These are phyloP conservation scores for Exobasidium cylindrosporum DNA, from an alignment of 1,284 basidiomycete genomes.

Conservation along the genomic window DNA sequence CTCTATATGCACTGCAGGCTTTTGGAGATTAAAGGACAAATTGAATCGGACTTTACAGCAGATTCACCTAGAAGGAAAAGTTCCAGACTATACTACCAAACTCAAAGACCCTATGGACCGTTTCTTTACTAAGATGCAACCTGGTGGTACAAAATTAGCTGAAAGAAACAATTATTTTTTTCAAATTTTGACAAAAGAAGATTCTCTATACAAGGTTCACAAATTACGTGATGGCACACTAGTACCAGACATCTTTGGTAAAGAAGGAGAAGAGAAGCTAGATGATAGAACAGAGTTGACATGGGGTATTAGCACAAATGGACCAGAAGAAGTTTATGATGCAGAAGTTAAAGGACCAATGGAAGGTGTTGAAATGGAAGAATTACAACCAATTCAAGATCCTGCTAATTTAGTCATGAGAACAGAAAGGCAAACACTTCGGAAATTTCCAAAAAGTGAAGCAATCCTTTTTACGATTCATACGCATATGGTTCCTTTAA, in stretches of 20 bases:
- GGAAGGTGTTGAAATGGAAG: constrained; percentile 35
- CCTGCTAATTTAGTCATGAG: constrained; percentile 49
- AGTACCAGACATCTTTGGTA: constrained; percentile 11
- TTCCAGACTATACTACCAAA: constrained; percentile 61
- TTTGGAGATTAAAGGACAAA: constrained; percentile 74
- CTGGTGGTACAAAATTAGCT: not conserved
- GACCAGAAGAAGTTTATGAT: constrained; percentile 63
- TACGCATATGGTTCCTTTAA: constrained; percentile 68
- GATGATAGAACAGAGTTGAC: constrained; percentile 60
- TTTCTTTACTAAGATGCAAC: constrained; percentile 20
- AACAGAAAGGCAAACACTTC: constrained; percentile 70
- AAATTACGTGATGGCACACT: constrained; percentile 15
- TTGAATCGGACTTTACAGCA: constrained; percentile 66
- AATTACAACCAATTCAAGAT: constrained; percentile 46
- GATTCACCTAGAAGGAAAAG: constrained; percentile 62
- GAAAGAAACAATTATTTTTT: constrained; percentile 63
- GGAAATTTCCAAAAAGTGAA: constrained; percentile 61
- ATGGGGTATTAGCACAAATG: constrained; percentile 68
- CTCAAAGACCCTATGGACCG: constrained; percentile 57
- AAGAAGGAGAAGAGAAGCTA: constrained; percentile 45
- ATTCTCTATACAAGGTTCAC: constrained; percentile 12
- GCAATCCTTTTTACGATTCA: constrained; percentile 72
- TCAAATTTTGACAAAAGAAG: constrained; percentile 41
- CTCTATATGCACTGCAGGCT: constrained; percentile 67
- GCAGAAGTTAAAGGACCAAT: constrained; percentile 50